Base-by-base conservation (phyloP, 225 moss, liverwort and hornwort species). In the Bryoerythrophyllum caledonicum region DNA sequence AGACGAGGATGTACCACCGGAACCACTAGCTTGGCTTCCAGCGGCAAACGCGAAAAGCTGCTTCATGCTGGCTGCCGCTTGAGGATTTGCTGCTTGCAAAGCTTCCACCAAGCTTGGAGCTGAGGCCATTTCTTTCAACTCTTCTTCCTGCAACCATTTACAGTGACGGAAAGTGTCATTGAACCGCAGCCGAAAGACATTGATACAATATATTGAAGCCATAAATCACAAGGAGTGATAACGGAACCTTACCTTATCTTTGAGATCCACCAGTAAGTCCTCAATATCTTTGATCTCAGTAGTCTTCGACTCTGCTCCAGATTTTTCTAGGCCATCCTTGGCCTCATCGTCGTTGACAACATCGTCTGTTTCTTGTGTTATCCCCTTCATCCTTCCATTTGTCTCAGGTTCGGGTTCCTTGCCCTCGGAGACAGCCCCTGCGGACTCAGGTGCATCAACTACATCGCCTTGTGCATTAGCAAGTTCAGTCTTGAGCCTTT, bases 41-140 rank as follows among this genome's bases (percentile, higher is more conserved):
- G 87, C 79, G 27, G 80, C 87, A 55, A 82, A 49, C 19, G 90
- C 78, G 55, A 91, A 73, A 11, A 91, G 78, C 76, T 94, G 82
- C 65, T 84, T 87, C 88, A 97, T 81, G 67, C 73, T 85, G 20
- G 88, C 89, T 70, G 89, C 97, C 8, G 88, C 94, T 77, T 89
- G 89, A 61, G 93, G 97, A 80, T 97, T 90, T 37, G 87, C 83
- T 60, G 93, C 86, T 79, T 91, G 91, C 74, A 93, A 77, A 34
- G 93, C 90, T 60, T 97, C 94, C 62, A 97, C 73, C 52, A 97
- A 81, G 76, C 87, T 88, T 41, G 97, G 97, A 49, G 90, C 93
- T 26, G 87, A 72, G 35, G 91, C 87, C 97, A 94, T 94, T 81
- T 94, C 91, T 76, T 93, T 88, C 12, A 97, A 79, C 81, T 97